Base-by-base conservation (phyloP, 441 rosid species). In the Gossypium schwendimanii region DNA sequence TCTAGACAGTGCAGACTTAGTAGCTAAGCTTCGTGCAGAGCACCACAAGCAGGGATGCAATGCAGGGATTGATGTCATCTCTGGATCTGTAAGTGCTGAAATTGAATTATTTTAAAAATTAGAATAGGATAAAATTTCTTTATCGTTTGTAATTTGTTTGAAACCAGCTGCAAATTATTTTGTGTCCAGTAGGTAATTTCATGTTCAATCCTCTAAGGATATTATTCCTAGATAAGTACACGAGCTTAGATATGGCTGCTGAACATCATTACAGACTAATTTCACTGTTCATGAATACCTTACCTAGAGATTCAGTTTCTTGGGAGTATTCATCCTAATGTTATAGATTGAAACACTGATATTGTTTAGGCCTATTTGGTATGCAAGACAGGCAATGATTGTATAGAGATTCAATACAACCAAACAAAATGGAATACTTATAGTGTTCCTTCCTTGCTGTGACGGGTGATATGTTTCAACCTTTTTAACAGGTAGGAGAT, bases 21-120 rank as follows among this genome's bases (percentile, higher is more conserved):
- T 93, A 8, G 93, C 98, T 54, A 92, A 87, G 86, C 99, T 95
- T 73, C 96, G 97, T 81, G 99, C 99, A 24, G 99, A 95, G 78
- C 99, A 95, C 83, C 93, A 95, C 74, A 85, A 80, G 74, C 93
- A 95, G 70, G 92, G 85, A 18, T 88, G 89, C 83, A 84, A 77
- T 57, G 90, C 92, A 0, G 99, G 99, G 50, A 93, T 95, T 26
- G 98, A 95, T 70, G 99, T 95, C 76, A 87, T 91, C 75, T 65
- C 93, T 59, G 96, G 99, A 86, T 74, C 96, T 68, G 99, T 95
- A 88, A 88, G 97, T 82, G 57, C 50, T 45, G 3, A 49, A 23
- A 49, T 14, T 28, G 15, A 55, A 39, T 3, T 53, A 9, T 33
- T 41, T 44, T 20, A 6, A 36, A 64, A 50, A 10, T 21, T 15